These are phyloP conservation scores for Glycine soja DNA, from an alignment of 306 rosid species.

Conservation along the genomic window DNA sequence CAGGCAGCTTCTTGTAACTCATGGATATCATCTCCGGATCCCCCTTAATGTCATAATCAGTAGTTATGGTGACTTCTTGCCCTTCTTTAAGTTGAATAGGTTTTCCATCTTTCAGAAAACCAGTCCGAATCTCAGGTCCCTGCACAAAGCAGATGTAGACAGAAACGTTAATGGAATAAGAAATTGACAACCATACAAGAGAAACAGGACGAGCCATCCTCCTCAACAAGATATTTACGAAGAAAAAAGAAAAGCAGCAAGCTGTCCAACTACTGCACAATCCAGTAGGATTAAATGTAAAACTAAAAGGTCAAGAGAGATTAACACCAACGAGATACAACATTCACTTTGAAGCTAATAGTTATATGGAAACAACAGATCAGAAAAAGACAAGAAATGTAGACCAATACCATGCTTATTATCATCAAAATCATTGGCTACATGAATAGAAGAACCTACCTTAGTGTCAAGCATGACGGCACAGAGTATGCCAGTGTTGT, in stretches of 20 bases:
- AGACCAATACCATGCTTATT: not conserved
- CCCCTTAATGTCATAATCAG: constrained; percentile 85
- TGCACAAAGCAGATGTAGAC: constrained; percentile 37
- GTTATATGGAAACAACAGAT: not conserved
- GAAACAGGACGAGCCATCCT: constrained; percentile 5
- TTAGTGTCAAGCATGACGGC: constrained; percentile 98
- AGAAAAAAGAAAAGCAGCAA: not conserved
- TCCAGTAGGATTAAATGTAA: not conserved
- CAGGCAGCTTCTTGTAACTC: constrained; percentile 92
- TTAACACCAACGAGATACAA: not conserved
- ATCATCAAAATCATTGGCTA: not conserved
- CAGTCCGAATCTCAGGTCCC: constrained; percentile 99
- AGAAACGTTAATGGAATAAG: not conserved
- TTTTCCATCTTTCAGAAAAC: constrained; percentile 82
- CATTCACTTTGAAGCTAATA: not conserved
- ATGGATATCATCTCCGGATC: constrained; percentile 71
- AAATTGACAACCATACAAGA: not conserved
- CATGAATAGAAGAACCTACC: constrained; percentile 40
- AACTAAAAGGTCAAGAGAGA: not conserved
- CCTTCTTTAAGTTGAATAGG: constrained; percentile 93
- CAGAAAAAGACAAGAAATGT: not conserved
- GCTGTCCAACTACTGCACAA: not conserved
- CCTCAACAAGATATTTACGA: not conserved
- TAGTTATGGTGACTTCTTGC: constrained; percentile 81
- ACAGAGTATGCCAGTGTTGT: constrained; percentile 76